Evolutionary conservation across 129 eudicot species (phyloP).

Genomic region (Sambucus nigra): DNA sequence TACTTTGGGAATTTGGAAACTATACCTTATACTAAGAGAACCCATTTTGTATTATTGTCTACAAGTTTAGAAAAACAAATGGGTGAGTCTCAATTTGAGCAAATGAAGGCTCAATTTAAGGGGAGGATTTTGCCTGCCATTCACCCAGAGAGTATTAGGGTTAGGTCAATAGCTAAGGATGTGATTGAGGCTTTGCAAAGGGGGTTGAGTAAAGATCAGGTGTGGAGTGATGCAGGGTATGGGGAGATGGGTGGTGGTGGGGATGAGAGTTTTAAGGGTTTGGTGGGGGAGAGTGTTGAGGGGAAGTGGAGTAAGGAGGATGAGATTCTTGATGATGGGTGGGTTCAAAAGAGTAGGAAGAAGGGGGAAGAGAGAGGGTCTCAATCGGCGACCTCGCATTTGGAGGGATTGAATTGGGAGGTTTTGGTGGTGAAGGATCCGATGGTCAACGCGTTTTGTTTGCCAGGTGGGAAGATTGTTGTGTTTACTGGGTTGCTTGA

Average conservation of each 20-base stretch:
- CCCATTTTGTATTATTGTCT: constrained; percentile 58
- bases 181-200: constrained; percentile 62
- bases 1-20: constrained; percentile 69
- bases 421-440: constrained; percentile 77
- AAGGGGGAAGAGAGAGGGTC: constrained; percentile 44
- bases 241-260: constrained; percentile 24
- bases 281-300: constrained; percentile 24
- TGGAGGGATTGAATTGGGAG: constrained; percentile 85
- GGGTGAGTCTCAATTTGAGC: constrained; percentile 54
- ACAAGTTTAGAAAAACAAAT: constrained; percentile 31
- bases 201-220: constrained; percentile 67
- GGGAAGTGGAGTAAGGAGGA: constrained; percentile 60
- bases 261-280: constrained; percentile 28
- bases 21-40: constrained; percentile 72
- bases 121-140: constrained; percentile 76
- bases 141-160: constrained; percentile 82
- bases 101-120: constrained; percentile 41
- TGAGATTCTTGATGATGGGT: constrained; percentile 65
- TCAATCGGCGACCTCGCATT: constrained; percentile 42
- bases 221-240: constrained; percentile 67
- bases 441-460: constrained; percentile 69
- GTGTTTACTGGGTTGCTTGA: constrained; percentile 80
- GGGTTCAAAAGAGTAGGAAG: constrained; percentile 75
- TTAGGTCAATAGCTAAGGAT: constrained; percentile 52
- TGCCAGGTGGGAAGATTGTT: constrained; percentile 97